Conservation (phyloP, 768 basidiomycete genomes). For the Harrya chromipes region DNA sequence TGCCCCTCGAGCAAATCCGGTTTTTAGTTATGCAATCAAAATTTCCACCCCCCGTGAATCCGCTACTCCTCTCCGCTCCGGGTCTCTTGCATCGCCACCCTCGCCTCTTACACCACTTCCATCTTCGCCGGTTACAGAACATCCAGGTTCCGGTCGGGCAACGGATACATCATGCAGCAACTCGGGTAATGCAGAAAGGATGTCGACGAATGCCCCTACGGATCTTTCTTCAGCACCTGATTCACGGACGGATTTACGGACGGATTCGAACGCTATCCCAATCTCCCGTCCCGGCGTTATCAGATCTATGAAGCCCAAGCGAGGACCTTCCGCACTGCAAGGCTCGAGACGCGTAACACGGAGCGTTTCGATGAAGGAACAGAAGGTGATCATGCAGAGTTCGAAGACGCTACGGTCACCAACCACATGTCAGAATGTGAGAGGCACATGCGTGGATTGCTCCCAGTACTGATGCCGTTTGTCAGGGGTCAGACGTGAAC, state of each 20-base stretch:
- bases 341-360: conserved; percentile 25
- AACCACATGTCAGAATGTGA: conserved; percentile 1
- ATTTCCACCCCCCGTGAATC: conserved; percentile 24
- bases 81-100: conserved; percentile 21
- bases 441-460: background rate
- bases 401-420: background rate
- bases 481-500: background rate
- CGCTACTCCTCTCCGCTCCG: background rate
- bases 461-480: conserved; percentile 3
- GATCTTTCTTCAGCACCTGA: background rate
- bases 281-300: conserved; percentile 1
- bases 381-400: conserved; percentile 1
- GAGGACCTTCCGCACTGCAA: conserved; percentile 8
- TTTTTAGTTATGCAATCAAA: conserved; percentile 26
- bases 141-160: background rate
- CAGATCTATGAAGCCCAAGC: conserved; percentile 17
- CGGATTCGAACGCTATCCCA: background rate
- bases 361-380: conserved; percentile 28
- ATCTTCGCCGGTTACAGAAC: conserved; percentile 38
- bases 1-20: conserved; percentile 9
- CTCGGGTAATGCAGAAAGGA: background rate
- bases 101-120: conserved; percentile 53
- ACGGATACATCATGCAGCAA: background rate
- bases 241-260: background rate
- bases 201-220: background rate